Base-by-base conservation (phyloP, 495 filamentous ascomycete genomes). In the Tuber borchii region DNA sequence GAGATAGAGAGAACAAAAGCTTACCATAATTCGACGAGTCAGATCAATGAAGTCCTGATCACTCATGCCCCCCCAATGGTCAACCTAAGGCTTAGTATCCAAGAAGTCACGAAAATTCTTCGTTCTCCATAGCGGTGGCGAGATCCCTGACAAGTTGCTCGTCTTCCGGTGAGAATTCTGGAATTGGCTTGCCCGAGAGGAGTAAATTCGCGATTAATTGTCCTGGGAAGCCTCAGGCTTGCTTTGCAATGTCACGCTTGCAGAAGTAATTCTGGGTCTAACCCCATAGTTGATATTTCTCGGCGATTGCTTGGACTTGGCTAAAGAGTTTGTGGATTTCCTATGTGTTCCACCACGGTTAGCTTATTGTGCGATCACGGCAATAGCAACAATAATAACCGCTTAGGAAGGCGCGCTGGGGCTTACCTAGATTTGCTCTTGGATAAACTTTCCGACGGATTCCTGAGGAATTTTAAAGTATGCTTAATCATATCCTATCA, bases 21-120 rank as follows among this genome's bases (percentile, higher is more conserved):
- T 17, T 34, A 65, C 56, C 14, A 65, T 26, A 34, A 65, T 65
- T 14, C 56, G 26, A 34, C 26, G 56, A 43, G 78, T 70, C 70
- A 79, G 70, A 42, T 68, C 73, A 26, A 69, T 20, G 6, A 79
- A 79, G 6, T 79, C 70, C 22, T 70, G 46, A 10, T 73, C 56
- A 12, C 45, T 70, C 78, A n/a, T n/a, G n/a, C n/a, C n/a, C n/a
- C n/a, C n/a, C n/a, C n/a, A n/a, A n/a, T n/a, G n/a, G n/a, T n/a
- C 76, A 73, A 73, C 78, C 37, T 71, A 79, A 42, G 76, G 78
- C 17, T 79, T 79, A 1, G 76, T 79, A 45, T 79, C 78, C 48
- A 68, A 43, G 8, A 75, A 79, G 70, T 79, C 78, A 34, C 75
- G 46, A 70, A 17, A 70, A 70, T 2, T 51, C 70, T n/a, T 75